Conservation (phyloP, 257 asterid genomes). For the Ehretia macrophylla region DNA sequence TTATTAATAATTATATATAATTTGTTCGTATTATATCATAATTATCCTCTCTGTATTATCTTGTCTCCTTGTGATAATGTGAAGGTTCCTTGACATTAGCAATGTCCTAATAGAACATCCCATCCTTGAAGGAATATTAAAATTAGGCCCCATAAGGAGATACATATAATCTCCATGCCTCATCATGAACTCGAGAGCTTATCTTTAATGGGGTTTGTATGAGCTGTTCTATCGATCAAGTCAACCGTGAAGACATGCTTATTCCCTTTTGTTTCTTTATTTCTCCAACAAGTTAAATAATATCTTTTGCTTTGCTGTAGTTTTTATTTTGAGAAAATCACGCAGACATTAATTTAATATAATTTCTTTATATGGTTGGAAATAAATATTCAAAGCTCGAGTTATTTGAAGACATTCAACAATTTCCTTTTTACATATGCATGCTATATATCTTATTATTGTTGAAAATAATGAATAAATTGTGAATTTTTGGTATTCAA, state of each 20-base stretch:
- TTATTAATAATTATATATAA: too few species aligned
- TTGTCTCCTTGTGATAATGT: conserved; percentile 25
- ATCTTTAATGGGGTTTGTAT: conserved; percentile 14
- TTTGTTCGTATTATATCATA: not conserved
- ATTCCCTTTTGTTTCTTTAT: conserved; percentile 12
- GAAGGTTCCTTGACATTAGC: conserved; percentile 51
- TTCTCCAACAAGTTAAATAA: conserved; percentile 10
- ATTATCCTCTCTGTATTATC: not conserved
- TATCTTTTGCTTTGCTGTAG: conserved; percentile 40
- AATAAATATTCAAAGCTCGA: too few species aligned
- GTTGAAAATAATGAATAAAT: too few species aligned
- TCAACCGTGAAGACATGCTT: conserved; percentile 38
- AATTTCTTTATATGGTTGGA: too few species aligned
- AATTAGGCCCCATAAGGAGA: conserved; percentile 51
- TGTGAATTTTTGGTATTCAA: too few species aligned
- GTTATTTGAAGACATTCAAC: too few species aligned
- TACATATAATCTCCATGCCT: conserved; percentile 52
- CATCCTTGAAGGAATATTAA: conserved; percentile 13
- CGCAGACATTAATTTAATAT: too few species aligned
- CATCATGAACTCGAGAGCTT: conserved; percentile 37
- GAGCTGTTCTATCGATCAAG: conserved; percentile 53
- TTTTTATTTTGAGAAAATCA: not conserved
- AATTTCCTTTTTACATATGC: too few species aligned
- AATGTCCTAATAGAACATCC: conserved; percentile 29
- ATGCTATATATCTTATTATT: too few species aligned